These are phyloP conservation scores for Pseudogymnoascus sp. DNA, from an alignment of 2,329 filamentous ascomycete genomes.

Conservation along the genomic window DNA sequence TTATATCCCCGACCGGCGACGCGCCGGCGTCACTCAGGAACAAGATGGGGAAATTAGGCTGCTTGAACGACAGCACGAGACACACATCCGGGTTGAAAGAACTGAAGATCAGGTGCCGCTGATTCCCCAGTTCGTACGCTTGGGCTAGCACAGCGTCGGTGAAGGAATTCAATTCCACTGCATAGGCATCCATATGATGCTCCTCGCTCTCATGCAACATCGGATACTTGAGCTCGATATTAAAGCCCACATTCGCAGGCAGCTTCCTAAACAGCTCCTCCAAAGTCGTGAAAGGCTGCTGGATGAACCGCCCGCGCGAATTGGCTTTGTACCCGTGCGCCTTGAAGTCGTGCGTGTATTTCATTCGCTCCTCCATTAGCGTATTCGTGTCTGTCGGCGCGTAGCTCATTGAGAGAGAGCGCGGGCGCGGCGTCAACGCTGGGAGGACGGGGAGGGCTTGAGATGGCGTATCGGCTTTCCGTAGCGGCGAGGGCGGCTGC, in stretches of 20 bases:
- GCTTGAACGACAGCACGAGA: constrained; percentile 88
- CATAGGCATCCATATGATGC: constrained; percentile 94
- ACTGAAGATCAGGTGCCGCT: constrained; percentile 82
- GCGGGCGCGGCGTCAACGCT: constrained; percentile 20
- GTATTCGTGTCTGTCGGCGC: constrained; percentile 18
- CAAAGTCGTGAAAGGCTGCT: constrained; percentile 88
- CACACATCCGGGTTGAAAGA: constrained; percentile 98
- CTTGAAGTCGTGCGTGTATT: constrained; percentile 93
- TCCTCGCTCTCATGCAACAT: constrained; percentile 95
- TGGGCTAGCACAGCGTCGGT: constrained; percentile 86
- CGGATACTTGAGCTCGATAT: constrained; percentile 98
- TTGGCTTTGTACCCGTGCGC: constrained; percentile 94
- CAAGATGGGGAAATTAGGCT: constrained; percentile 89
- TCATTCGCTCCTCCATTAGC: constrained; percentile 70
- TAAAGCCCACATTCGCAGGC: constrained; percentile 80
- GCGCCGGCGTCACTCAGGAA: constrained; percentile 88
- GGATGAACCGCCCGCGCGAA: constrained; percentile 86
- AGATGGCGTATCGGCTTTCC: constrained; percentile 16
- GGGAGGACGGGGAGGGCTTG: constrained; percentile 14
- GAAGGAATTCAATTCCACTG: constrained; percentile 91
- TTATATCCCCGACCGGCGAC: constrained; percentile 74
- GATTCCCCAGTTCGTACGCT: constrained; percentile 66
- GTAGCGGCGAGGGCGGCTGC: constrained; percentile 34
- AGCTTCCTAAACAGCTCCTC: constrained; percentile 87
- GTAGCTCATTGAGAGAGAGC: constrained; percentile 28